Evolutionary conservation across 2,329 filamentous ascomycete genomes (phyloP).

Genomic region (Colletotrichum lindemuthianum): DNA sequence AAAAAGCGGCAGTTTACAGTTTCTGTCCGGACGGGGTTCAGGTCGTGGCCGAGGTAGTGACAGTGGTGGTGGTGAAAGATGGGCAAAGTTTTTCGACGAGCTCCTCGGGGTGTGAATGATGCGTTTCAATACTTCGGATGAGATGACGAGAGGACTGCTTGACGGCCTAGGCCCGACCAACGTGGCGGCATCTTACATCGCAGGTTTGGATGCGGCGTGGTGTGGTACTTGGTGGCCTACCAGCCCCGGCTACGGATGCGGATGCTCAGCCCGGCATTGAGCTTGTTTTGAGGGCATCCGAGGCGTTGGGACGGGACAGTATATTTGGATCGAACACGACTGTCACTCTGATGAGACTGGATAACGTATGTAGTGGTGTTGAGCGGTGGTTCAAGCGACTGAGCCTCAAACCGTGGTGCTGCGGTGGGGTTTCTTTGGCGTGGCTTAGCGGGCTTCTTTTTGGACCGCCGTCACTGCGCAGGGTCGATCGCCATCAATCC

Average conservation of each 20-base stretch:
- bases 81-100: slow-evolving; percentile 9
- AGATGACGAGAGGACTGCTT: not conserved
- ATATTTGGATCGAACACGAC: not conserved
- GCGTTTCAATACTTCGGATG: slow-evolving; percentile 33
- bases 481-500: slow-evolving; percentile 30
- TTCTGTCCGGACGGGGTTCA: slow-evolving; percentile 5
- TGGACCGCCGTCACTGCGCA: slow-evolving; percentile 33
- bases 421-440: slow-evolving; percentile 17
- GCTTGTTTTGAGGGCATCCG: not conserved
- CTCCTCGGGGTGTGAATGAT: slow-evolving; percentile 6
- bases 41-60: not conserved
- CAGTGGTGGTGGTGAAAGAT: slow-evolving; percentile 8
- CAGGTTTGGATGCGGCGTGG: no score
- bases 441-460: slow-evolving; percentile 30
- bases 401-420: slow-evolving; percentile 34
- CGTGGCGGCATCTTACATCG: no score
- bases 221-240: not conserved
- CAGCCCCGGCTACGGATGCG: not conserved
- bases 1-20: no score
- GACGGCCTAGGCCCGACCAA: no score
- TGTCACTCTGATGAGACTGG: not conserved
- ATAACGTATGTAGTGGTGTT: not conserved
- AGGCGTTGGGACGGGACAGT: not conserved
- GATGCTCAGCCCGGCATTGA: not conserved
- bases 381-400: slow-evolving; percentile 24